Percentiles rank a stretch among this genome's conserved stretches.
These are phyloP conservation scores for Lichtheimia corymbifera DNA, from an alignment of 371 early-diverging fungal species.

Conservation along the genomic window DNA sequence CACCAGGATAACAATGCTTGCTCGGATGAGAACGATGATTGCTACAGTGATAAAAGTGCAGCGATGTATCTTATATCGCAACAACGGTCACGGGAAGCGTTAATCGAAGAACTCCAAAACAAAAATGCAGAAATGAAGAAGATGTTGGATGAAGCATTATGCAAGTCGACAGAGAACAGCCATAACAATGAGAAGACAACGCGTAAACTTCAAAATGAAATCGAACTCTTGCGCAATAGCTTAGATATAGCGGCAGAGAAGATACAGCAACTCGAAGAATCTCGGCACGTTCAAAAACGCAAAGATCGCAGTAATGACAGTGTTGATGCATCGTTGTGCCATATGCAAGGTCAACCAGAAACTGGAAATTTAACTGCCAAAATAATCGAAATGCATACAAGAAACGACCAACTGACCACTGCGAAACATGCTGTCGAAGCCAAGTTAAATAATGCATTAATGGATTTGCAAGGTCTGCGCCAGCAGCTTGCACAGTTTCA, in stretches of 20 bases:
- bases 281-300: not conserved
- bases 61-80: constrained; percentile 28
- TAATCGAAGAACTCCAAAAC: constrained; percentile 39
- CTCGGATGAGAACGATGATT: constrained; percentile 10
- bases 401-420: constrained; percentile 11
- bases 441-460: constrained; percentile 15
- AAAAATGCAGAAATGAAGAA: constrained; percentile 42
- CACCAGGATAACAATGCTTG: constrained; percentile 4
- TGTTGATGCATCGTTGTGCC: not conserved
- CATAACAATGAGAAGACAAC: constrained; percentile 25
- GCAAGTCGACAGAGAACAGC: constrained; percentile 17
- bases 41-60: constrained; percentile 3
- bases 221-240: constrained; percentile 23
- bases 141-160: constrained; percentile 31
- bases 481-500: constrained; percentile 28
- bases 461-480: constrained; percentile 24
- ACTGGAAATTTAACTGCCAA: constrained; percentile 4
- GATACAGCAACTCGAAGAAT: constrained; percentile 24
- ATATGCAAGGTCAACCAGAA: not conserved
- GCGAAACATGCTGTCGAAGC: constrained; percentile 20
- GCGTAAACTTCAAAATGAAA: constrained; percentile 38
- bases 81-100: constrained; percentile 32
- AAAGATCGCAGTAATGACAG: not conserved
- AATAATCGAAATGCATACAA: constrained; percentile 11
- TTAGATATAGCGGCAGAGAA: constrained; percentile 26